phyloP scores from a whole-genome alignment of 2,329 filamentous ascomycete genomes.

The Pseudocercospora ulei region DNA sequence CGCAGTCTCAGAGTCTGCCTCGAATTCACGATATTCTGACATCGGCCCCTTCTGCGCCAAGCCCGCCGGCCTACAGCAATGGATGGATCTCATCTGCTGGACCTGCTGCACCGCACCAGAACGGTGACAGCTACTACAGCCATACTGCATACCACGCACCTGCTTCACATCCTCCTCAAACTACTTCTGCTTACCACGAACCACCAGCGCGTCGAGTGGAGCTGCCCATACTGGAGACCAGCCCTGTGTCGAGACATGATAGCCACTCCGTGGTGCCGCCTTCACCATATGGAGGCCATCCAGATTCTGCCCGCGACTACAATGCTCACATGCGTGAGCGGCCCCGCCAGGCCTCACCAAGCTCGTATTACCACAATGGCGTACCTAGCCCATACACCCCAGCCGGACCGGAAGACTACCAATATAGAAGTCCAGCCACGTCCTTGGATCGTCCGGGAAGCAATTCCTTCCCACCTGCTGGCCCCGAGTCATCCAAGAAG shows the following conservation, averaged over 20 bases:
- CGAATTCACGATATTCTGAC: slow-evolving; percentile 30
- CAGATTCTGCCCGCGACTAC: slow-evolving; percentile 22
- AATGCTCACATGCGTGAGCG: slow-evolving; percentile 20
- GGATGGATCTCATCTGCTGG: slow-evolving; percentile 17
- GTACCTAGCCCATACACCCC: slow-evolving; percentile 26
- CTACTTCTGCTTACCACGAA: slow-evolving; percentile 16
- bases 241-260: slow-evolving; percentile 24
- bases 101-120: slow-evolving; percentile 17
- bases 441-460: slow-evolving; percentile 19
- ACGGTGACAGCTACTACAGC: slow-evolving; percentile 19
- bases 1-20: slow-evolving; percentile 26
- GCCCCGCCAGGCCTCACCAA: slow-evolving; percentile 20
- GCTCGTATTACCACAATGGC: slow-evolving; percentile 24
- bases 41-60: slow-evolving; percentile 17
- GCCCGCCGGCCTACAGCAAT: slow-evolving; percentile 14
- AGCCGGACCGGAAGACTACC: slow-evolving; percentile 19
- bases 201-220: slow-evolving; percentile 23
- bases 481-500: slow-evolving; percentile 27
- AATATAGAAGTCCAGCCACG: slow-evolving; percentile 20
- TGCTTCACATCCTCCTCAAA: slow-evolving; percentile 19
- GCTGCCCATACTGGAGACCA: slow-evolving; percentile 29
- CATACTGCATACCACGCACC: slow-evolving; percentile 23
- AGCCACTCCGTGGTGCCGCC: slow-evolving; percentile 18
- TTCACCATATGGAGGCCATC: slow-evolving; percentile 25
- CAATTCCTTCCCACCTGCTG: slow-evolving; percentile 17